Conservation (phyloP, 2,329 filamentous ascomycete species). For the Fusarium burgessii region DNA sequence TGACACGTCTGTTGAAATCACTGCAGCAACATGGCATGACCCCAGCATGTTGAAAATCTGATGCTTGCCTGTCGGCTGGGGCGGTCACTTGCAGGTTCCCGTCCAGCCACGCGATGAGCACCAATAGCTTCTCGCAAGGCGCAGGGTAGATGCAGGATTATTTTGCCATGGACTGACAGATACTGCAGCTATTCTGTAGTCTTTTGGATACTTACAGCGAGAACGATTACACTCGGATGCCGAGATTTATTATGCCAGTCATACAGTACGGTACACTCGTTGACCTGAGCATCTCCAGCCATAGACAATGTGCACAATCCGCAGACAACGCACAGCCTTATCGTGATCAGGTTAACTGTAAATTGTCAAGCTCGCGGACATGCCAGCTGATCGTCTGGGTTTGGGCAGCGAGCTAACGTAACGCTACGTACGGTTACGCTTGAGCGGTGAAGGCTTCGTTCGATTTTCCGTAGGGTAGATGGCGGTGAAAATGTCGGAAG, state of each 20-base stretch:
- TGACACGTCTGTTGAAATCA: constrained; percentile 28
- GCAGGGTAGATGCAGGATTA: constrained; percentile 32
- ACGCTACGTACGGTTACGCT: constrained; percentile 33
- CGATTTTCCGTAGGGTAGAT: constrained; percentile 42
- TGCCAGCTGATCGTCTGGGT: constrained; percentile 44
- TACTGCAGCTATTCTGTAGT: constrained; percentile 1
- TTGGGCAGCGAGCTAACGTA: constrained; percentile 38
- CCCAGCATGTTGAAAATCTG: constrained; percentile 11
- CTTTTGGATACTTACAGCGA: constrained; percentile 13
- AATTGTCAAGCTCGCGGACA: constrained; percentile 30
- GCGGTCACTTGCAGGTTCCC: constrained; percentile 32
- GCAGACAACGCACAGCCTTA: constrained; percentile 21
- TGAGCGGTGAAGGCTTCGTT: constrained; percentile 42
- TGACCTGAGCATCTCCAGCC: constrained; percentile 31
- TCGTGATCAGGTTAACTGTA: constrained; percentile 15
- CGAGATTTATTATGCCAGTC: constrained; percentile 1
- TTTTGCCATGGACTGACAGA: constrained; percentile 22
- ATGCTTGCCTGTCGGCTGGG: constrained; percentile 26
- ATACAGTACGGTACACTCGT: constrained; percentile 20
- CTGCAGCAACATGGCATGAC: constrained; percentile 44
- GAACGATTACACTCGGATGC: constrained; percentile 14
- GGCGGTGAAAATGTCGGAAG: constrained; percentile 41
- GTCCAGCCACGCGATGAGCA: constrained; percentile 21
- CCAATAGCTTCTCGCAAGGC: constrained; percentile 29
- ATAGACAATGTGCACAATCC: constrained; percentile 12